A percentile compares a stretch with the other conserved stretches of the same genome.
Conservation (phyloP, 2,329 filamentous ascomycete species). For the Cytospora mali region DNA sequence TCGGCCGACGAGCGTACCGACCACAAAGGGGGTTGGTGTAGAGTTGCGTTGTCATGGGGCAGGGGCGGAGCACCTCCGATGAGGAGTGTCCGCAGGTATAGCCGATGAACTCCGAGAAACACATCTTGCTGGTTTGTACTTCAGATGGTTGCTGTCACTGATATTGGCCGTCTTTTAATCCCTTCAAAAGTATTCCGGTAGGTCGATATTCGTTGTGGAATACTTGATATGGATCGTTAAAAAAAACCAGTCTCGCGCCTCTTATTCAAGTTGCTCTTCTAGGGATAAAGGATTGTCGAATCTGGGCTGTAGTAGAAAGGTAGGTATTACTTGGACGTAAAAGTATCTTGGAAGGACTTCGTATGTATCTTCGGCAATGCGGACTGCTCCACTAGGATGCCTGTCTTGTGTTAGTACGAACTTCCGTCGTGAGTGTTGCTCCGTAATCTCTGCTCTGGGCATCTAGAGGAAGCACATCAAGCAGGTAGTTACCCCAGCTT, state of each 20-base stretch:
- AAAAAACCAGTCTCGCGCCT: not conserved
- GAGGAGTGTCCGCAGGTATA: constrained; percentile 53
- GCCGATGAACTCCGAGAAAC: constrained; percentile 48
- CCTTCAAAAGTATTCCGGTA: not conserved
- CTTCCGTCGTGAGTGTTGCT: not conserved
- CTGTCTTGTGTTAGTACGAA: not conserved
- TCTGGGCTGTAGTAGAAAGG: not conserved
- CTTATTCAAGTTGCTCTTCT: not conserved
- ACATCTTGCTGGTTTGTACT: constrained; percentile 41
- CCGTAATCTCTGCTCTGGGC: not conserved
- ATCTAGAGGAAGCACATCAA: too few relatives aligned
- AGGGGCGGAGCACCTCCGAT: constrained; percentile 43
- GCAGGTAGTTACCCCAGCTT: not conserved
- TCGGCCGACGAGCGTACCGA: constrained; percentile 36
- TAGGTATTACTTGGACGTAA: not conserved
- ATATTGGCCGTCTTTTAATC: not conserved
- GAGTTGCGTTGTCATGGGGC: constrained; percentile 45
- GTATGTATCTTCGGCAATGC: not conserved
- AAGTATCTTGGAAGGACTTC: not conserved
- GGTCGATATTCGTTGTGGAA: not conserved
- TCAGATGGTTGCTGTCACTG: not conserved
- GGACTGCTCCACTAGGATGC: not conserved
- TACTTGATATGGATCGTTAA: not conserved
- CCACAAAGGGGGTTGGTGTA: constrained; percentile 42
- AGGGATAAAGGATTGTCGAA: not conserved